phyloP scores from a whole-genome alignment of 495 filamentous ascomycete species.

The Penicillium silybi region DNA sequence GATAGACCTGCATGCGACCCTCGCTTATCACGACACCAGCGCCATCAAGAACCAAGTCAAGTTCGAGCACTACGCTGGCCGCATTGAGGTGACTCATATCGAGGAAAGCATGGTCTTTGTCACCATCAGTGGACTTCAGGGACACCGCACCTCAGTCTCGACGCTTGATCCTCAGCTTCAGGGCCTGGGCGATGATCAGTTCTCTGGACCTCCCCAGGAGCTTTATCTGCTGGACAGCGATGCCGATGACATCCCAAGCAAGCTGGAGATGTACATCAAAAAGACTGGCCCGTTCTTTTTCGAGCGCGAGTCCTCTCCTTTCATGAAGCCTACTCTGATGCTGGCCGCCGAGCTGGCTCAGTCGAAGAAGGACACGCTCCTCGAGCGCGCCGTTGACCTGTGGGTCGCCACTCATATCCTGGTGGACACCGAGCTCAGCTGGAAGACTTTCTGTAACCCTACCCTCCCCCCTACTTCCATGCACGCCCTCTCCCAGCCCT shows the following conservation, averaged over 20 bases:
- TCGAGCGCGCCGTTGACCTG: constrained; percentile 66
- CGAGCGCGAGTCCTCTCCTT: constrained; percentile 60
- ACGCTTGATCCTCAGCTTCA: constrained; percentile 53
- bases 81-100: constrained; percentile 68
- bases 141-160: constrained; percentile 40
- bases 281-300: constrained; percentile 58
- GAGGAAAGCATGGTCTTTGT: constrained; percentile 52
- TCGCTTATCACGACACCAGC: constrained; percentile 63
- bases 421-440: constrained; percentile 60
- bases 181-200: constrained; percentile 43
- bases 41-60: constrained; percentile 52
- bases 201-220: constrained; percentile 39
- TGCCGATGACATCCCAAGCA: constrained; percentile 60
- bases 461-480: constrained; percentile 41
- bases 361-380: constrained; percentile 57
- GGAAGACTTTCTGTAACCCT: constrained; percentile 57
- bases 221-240: constrained; percentile 62
- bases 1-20: constrained; percentile 59
- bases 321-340: constrained; percentile 63
- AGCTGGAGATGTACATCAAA: constrained; percentile 69
- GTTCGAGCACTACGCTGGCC: constrained; percentile 53
- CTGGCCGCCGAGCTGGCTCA: constrained; percentile 53
- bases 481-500: constrained; percentile 36
- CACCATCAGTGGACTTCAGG: constrained; percentile 49
- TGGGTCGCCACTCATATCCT: constrained; percentile 75